Base-by-base conservation (phyloP, 192 early-diverging fungal species). In the Coemansia sp. region DNA sequence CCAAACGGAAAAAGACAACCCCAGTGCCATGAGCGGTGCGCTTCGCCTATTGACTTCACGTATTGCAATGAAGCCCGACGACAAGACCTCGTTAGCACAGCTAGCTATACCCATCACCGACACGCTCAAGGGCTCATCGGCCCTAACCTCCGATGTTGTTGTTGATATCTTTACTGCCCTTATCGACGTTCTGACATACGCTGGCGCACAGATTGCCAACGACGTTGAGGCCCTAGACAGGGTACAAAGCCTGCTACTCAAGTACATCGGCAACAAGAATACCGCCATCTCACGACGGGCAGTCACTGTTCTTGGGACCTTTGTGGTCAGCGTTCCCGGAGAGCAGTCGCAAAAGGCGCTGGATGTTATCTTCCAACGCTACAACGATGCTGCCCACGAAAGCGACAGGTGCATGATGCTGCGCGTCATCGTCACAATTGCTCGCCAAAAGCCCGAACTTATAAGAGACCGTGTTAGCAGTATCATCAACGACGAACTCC, bases 341-440 rank as follows among this genome's bases (percentile, higher is more conserved):
- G 53, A 65, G 55, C 67, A 60, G 51, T 74, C 78, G 13, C 63
- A 74, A 10, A 46, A 75, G 53, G 72, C 78, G 0, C 63, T 80
- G 45, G 53, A 55, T 33, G 67, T 46, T 1, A 75, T 80, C 31
- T 72, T 72, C 46, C 40, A 70, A 66, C 78, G 78, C 29, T 80
- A 80, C 64, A 28, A 40, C n/a, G 26, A 51, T 31, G 61, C 70
- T 51, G 52, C 58, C 23, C 53, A 53, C 15, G 53, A 67, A 15
- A 72, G 66, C 63, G 72, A 71, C 31, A 68, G 48, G 7, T 63
- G 57, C 40, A 71, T 66, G 26, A 55, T 75, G 48, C 66, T 80
- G 46, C 72, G 78, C 12, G 72, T 80, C 26, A 53, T 80, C 25
- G 78, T 80, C 3, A 68, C 65, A n/a, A 75, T 80, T 62, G 61